Conservation (phyloP, 2,329 filamentous ascomycete genomes). For the Pseudogymnoascus sp. region DNA sequence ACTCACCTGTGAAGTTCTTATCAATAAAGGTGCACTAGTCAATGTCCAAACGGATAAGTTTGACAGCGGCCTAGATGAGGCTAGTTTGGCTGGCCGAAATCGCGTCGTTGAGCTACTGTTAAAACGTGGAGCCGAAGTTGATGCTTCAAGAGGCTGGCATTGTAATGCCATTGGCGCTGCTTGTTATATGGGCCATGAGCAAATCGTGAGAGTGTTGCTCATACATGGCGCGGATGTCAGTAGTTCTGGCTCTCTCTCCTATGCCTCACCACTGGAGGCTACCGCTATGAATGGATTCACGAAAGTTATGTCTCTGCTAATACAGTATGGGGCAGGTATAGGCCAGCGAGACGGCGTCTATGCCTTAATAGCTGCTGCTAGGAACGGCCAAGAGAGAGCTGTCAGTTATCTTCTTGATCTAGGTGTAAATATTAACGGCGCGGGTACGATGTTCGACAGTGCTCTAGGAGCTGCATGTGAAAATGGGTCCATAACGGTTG, state of each 20-base stretch:
- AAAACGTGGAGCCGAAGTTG: conserved; percentile 16
- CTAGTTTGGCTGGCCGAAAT: not conserved
- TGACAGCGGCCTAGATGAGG: not conserved
- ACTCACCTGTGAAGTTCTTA: not conserved
- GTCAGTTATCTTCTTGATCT: not conserved
- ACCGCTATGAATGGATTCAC: not conserved
- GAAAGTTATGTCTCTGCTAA: not conserved
- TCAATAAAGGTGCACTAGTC: not conserved
- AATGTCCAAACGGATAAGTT: not conserved
- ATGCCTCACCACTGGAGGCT: not conserved
- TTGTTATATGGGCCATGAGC: not conserved
- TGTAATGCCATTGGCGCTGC: not conserved
- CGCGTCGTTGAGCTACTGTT: conserved; percentile 18
- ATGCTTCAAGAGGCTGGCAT: not conserved
- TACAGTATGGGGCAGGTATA: not conserved
- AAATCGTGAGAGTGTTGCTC: not conserved
- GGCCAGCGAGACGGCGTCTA: not conserved
- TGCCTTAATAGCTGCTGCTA: not conserved
- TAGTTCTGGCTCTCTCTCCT: not conserved
- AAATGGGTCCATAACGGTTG: not conserved
- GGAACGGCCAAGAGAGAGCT: not conserved
- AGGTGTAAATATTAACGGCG: not conserved
- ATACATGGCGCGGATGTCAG: not conserved
- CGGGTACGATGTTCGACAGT: not conserved
- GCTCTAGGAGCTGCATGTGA: conserved; percentile 4